Evolutionary conservation across 1,284 basidiomycete genomes (phyloP), one percentile per base, ranked within the genome.

Genomic region (Sphaerobolus stellatus): DNA sequence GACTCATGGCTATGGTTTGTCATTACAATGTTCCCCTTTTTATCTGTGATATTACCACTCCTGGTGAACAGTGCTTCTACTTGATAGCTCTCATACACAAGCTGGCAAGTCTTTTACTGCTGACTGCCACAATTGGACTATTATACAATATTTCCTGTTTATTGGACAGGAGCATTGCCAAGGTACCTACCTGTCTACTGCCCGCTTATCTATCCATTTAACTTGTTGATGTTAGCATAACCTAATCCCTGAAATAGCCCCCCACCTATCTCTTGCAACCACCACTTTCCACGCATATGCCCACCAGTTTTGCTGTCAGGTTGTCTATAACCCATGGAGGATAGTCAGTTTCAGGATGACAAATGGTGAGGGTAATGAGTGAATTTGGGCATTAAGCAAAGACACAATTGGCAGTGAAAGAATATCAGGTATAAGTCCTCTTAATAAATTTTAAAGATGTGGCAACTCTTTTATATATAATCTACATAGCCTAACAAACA

Each of bases 351-450:
- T 69, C 59, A 70, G 70, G 0, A 56, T 69, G 9, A 58, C 65
- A 1, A 64, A 72, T 62, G 72, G 71, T 6, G 71, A 72, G 56
- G 70, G 72, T 5, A 68, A 67, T 57, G 69, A 74, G 49, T 38
- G 63, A 5, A 62, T 73, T 44, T 74, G 70, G 71, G 24, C 45
- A 8, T 13, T 47, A 7, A 47, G 45, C 29, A 47, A 47, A 29
- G 45, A 47, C 20, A 47, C 27, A 7, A 47, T 47, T 9, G 45
- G 45, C 11, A 13, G 11, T 29, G 27, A 47, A 29, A 47, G 45
- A 29, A 47, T 47, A 9, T 16, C 24, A 22, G 41, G 41, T 13
- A 22, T 43, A 20, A 20, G 41, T 43, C 9, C 20, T 11, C 20
- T 13, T 22, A 20, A 9, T 43, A 16, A 11, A 43, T 13, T 13